Evolutionary conservation across 1,139 yeast genomes (phyloP), one percentile per base, ranked within the genome.

Genomic region (Protomyces arabidopsidicola): DNA sequence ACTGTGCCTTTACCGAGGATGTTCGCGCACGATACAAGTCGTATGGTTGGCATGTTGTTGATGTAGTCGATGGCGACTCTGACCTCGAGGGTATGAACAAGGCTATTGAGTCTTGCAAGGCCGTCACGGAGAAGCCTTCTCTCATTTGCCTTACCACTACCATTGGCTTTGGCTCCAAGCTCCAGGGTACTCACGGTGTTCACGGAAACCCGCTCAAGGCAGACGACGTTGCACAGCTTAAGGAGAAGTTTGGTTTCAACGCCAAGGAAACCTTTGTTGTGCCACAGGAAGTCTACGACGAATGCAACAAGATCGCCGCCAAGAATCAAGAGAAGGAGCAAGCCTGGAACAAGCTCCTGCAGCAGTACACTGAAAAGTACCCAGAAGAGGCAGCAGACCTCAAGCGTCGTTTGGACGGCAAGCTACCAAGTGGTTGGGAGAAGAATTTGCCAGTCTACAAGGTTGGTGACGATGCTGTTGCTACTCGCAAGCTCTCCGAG

Each of bases 191-290:
- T 69, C 93, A 88, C 79, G 82, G 87, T 72, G 98, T 95, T 67
- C 99, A 95, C 80, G 99, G 99, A 77, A 82, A 97, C 70, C 97
- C 99, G 74, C 85, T 93, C 79, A 90, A 91, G 84, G 80, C 91
- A 59, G 98, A 91, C 74, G 99, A 93, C 76, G 82, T 91, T 74
- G 85, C 82, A 75, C 97, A 90, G 79, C 81, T 93, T 78, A 95
- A 91, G 84, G 76, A 79, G 74, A 82, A 83, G 75, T 86, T 84
- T 72, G 98, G 98, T 68, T 91, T 93, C 82, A 83, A 91, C 84
- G 95, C 98, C 70, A 85, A 83, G 65, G 83, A 89, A 79, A 74
- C 82, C 68, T 95, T 93, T 74, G 83, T 75, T 68, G 91, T 93
- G 69, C 91, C 97, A 70, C 79, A 84, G 71, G 96, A 88, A 72